Percentiles rank a stretch among this genome's conserved stretches.
phyloP scores from a whole-genome alignment of 164 flowering plant genomes.

The Magnolia changhungtana region DNA sequence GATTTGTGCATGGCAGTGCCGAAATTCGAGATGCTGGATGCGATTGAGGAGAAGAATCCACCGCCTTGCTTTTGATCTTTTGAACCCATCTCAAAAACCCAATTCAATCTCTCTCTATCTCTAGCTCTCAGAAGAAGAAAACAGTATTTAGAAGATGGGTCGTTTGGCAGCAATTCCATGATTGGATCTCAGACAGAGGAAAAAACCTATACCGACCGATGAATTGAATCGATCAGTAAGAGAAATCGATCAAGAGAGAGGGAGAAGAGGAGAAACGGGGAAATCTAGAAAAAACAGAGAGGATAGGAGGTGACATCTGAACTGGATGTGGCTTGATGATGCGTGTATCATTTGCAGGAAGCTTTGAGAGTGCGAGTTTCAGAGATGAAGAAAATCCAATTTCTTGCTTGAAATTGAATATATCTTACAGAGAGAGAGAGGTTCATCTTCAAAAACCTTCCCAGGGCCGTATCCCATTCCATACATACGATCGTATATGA shows the following conservation, averaged over 20 bases:
- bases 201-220: neutral
- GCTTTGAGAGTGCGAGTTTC: no score
- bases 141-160: neutral
- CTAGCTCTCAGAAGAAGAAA: neutral
- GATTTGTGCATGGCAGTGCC: slow-evolving; percentile 46
- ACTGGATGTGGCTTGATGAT: no score
- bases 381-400: no score
- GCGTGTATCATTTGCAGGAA: no score
- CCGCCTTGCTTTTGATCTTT: slow-evolving; percentile 43
- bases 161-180: neutral
- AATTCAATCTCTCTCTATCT: neutral
- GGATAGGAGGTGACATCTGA: neutral
- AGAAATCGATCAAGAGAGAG: neutral
- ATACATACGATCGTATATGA: no score
- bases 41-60: slow-evolving; percentile 48
- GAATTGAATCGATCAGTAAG: neutral
- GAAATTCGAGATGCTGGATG: slow-evolving; percentile 34
- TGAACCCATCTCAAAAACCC: slow-evolving; percentile 35
- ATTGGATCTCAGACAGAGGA: neutral
- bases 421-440: no score
- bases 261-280: neutral
- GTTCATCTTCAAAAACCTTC: no score
- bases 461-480: no score
- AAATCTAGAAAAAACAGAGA: neutral
- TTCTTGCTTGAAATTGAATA: no score